Percentiles rank a stretch among this genome's conserved stretches.
Conservation (phyloP, 768 basidiomycete species). For the Mycena olivaceomarginata region DNA sequence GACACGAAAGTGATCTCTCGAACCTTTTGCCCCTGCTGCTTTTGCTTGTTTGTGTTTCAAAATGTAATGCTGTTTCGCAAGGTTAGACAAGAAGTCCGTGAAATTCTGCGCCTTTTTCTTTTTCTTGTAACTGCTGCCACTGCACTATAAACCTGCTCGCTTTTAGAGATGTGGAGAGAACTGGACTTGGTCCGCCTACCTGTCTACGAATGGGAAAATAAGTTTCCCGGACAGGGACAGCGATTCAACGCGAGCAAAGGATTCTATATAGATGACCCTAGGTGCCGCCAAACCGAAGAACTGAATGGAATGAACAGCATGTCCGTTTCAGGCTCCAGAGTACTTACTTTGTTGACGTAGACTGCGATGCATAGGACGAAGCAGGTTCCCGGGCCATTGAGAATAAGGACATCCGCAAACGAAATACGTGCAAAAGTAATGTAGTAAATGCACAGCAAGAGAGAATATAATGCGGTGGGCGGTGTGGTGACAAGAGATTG, state of each 20-base stretch:
- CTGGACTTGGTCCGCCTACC: constrained; percentile 61
- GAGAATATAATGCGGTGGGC: constrained; percentile 77
- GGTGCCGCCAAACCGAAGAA: constrained; percentile 85
- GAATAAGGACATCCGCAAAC: constrained; percentile 85
- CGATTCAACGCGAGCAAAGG: constrained; percentile 90
- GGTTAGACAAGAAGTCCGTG: constrained; percentile 80
- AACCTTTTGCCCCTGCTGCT: not conserved
- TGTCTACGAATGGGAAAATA: constrained; percentile 88
- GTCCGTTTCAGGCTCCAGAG: constrained; percentile 20
- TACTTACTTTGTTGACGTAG: constrained; percentile 82
- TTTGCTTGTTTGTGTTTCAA: constrained; percentile 25
- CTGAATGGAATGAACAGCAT: constrained; percentile 61
- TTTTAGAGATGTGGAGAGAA: constrained; percentile 16
- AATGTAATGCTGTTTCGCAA: constrained; percentile 36
- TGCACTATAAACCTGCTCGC: constrained; percentile 88
- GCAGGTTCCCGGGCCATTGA: constrained; percentile 98
- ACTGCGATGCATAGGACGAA: constrained; percentile 84
- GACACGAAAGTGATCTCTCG: constrained; percentile 72
- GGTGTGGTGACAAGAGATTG: constrained; percentile 85
- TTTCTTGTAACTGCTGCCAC: constrained; percentile 80
- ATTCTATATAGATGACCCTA: constrained; percentile 91
- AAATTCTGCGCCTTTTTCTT: constrained; percentile 67
- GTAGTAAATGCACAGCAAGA: constrained; percentile 77
- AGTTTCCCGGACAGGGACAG: constrained; percentile 92
- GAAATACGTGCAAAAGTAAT: constrained; percentile 73